Base-by-base conservation (phyloP, 352 stramenopile genomes). In the Elongisporangium anandrum region DNA sequence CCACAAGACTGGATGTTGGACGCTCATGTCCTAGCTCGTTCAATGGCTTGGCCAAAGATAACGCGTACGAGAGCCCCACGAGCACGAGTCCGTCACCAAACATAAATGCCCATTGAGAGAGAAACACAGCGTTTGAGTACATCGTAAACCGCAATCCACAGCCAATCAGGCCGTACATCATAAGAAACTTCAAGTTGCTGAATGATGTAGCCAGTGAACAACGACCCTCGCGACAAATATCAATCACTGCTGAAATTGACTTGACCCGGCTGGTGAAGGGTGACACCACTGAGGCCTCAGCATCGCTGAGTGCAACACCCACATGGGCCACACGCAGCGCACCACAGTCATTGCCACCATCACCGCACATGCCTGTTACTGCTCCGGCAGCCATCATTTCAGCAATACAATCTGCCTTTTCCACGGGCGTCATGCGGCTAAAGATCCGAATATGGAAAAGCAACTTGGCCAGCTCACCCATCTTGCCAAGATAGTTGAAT, bases 191-290 rank as follows among this genome's bases (percentile, higher is more conserved):
- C 65, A 97, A 82, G 16, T 70, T 79, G 15, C 70, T 77, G 41
- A 97, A 92, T 24, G 88, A 92, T 17, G 87, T 96, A 2, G 89
- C 76, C 21, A 97, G 54, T 52, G 80, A 82, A 73, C 88, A 95
- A 9, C 89, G 82, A 29, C 91, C 91, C 72, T 97, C 91, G 52
- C 72, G 77, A 13, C 89, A 82, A 24, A 97, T 61, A 63, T 96
- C 87, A 6, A 90, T 68, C 22, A 97, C 89, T 26, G 81, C 88
- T 20, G 67, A 68, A 56, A 97, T 85, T 12, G 63, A 74, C 62
- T 96, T 95, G 24, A 81, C 68, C 34, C 81, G 66, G 52, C 81
- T 95, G 48, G 90, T 96, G 63, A 97, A 96, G 24, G 87, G 86
- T 21, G 87, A 77, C n/a, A 94, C 82, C 20, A 94, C 72, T 26